Evolutionary conservation across 1,139 yeast genomes (phyloP).

Genomic region (Lodderomyces theae): DNA sequence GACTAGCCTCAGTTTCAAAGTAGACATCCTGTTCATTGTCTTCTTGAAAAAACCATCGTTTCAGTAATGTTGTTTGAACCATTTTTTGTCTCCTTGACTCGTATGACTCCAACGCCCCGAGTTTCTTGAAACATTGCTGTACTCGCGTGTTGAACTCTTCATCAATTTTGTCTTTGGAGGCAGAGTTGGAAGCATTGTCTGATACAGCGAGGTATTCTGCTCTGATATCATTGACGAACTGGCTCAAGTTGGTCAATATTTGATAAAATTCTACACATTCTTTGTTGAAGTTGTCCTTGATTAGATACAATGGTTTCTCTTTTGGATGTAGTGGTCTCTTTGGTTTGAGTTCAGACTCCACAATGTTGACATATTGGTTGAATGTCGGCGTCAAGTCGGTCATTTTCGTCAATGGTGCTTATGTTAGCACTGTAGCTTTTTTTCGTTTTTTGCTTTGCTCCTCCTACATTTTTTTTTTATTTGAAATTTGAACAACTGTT

Average conservation of each 20-base stretch:
- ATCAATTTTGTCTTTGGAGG: slow-evolving; percentile 54
- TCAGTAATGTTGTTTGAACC: slow-evolving; percentile 1
- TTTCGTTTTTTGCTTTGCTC: too few relatives aligned
- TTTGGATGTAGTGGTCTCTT: not conserved
- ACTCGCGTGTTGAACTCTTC: slow-evolving; percentile 51
- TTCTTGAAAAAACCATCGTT: slow-evolving; percentile 26
- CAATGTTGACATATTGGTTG: slow-evolving; percentile 45
- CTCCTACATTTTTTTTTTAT: not conserved
- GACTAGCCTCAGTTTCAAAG: slow-evolving; percentile 24
- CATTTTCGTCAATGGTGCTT: slow-evolving; percentile 29
- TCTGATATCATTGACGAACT: slow-evolving; percentile 38
- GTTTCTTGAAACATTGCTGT: slow-evolving; percentile 50
- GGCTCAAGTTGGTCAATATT: slow-evolving; percentile 37
- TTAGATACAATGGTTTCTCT: slow-evolving; percentile 15
- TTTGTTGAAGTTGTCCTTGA: slow-evolving; percentile 51
- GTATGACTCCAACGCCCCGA: slow-evolving; percentile 48
- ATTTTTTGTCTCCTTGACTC: slow-evolving; percentile 43
- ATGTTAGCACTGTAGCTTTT: not conserved
- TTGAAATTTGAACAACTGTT: not conserved
- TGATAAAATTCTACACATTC: slow-evolving; percentile 48
- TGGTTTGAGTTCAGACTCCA: slow-evolving; percentile 29
- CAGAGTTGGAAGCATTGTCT: slow-evolving; percentile 24
- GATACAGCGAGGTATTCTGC: slow-evolving; percentile 43
- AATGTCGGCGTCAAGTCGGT: slow-evolving; percentile 54
- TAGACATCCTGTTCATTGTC: slow-evolving; percentile 29